Evolutionary conservation across 2,329 filamentous ascomycete species (phyloP).

Genomic region (Amesomyces nigricolor): DNA sequence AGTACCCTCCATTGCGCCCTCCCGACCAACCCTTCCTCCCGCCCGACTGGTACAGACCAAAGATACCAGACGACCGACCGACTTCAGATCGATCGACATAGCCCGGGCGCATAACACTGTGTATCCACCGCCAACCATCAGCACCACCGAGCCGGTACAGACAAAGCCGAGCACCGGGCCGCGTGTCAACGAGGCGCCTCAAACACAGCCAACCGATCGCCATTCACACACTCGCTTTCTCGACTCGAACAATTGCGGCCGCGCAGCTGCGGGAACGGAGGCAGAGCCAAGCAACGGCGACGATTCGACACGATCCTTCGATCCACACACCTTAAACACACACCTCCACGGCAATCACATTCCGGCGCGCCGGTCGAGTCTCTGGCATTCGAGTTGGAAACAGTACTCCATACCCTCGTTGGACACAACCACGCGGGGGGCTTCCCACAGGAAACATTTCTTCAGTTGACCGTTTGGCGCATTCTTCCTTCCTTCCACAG

Average conservation of each 20-base stretch:
- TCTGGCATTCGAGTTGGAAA: slow-evolving; percentile 11
- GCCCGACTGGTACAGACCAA: no score
- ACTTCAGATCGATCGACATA: not conserved
- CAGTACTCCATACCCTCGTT: not conserved
- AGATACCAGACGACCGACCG: not conserved
- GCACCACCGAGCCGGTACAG: not conserved
- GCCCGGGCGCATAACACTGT: slow-evolving; percentile 5
- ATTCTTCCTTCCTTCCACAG: not conserved
- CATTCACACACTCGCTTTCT: not conserved
- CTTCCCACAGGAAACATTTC: not conserved
- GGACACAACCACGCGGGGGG: not conserved
- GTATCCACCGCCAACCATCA: not conserved
- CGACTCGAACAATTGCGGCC: slow-evolving; percentile 11
- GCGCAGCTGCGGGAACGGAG: slow-evolving; percentile 12
- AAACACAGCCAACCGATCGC: slow-evolving; percentile 14
- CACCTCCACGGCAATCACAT: slow-evolving; percentile 3
- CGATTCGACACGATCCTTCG: not conserved
- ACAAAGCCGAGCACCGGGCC: slow-evolving; percentile 3
- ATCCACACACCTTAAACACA: not conserved
- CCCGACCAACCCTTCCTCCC: not conserved
- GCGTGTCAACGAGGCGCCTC: slow-evolving; percentile 10
- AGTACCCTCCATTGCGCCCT: not conserved
- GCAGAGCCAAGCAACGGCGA: not conserved
- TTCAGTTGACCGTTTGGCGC: slow-evolving; percentile 1
- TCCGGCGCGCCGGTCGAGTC: not conserved